Conservation (phyloP, 257 asterid species). For the Salvia splendens region DNA sequence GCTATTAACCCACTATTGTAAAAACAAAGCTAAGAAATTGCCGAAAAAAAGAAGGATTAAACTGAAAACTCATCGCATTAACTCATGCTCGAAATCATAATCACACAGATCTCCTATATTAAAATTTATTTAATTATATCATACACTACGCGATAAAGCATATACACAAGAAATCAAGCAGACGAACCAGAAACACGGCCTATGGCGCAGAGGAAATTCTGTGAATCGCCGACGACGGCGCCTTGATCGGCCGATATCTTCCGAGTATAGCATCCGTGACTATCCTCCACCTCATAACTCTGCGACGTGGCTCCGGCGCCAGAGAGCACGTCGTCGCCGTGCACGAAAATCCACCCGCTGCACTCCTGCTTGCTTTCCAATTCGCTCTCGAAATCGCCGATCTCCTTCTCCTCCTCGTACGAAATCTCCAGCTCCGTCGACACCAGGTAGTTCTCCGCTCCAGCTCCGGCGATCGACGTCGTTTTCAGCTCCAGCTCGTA, state of each 20-base stretch:
- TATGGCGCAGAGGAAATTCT: slow-evolving; percentile 46
- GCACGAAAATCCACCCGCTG: slow-evolving; percentile 68
- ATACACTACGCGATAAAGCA: too few species aligned
- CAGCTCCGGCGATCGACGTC: slow-evolving; percentile 40
- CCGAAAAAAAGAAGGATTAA: slow-evolving; percentile 41
- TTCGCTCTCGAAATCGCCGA: slow-evolving; percentile 31
- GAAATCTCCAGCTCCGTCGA: slow-evolving; percentile 46
- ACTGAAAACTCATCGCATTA: slow-evolving; percentile 51
- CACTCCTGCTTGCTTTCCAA: slow-evolving; percentile 47
- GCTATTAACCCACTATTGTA: slow-evolving; percentile 1
- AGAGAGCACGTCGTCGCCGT: slow-evolving; percentile 56
- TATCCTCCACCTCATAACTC: slow-evolving; percentile 40
- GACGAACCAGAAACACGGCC: slow-evolving; percentile 7
- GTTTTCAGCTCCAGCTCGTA: slow-evolving; percentile 53
- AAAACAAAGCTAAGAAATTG: slow-evolving; percentile 50
- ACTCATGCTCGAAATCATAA: too few species aligned
- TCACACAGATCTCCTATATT: too few species aligned
- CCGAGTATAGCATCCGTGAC: slow-evolving; percentile 48
- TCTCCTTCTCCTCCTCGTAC: slow-evolving; percentile 44
- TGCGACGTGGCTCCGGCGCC: slow-evolving; percentile 60
- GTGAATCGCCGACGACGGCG: slow-evolving; percentile 34
- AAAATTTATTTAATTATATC: too few species aligned
- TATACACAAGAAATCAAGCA: not conserved
- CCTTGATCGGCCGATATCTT: slow-evolving; percentile 50
- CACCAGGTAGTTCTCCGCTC: slow-evolving; percentile 39